phyloP scores from a whole-genome alignment of 331 rosid genomes.

The Quercus phellos region DNA sequence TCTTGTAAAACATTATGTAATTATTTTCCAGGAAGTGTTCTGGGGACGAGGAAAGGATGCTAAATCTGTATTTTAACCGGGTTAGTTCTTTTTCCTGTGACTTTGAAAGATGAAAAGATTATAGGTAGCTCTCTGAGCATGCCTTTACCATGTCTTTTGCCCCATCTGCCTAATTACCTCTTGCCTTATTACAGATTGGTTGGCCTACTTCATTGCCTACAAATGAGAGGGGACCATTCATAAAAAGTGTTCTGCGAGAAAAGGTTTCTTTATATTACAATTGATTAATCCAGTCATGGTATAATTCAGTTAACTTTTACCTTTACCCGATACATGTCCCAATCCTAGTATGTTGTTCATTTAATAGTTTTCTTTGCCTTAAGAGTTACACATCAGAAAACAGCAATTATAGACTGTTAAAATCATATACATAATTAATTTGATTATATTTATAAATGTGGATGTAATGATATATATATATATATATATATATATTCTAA shows the following conservation, averaged over 20 bases:
- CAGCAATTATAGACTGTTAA: background rate
- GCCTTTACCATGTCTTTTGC: conserved; percentile 11
- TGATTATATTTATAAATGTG: background rate
- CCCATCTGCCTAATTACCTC: conserved; percentile 13
- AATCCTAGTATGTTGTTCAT: background rate
- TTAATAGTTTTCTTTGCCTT: background rate
- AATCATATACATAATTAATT: background rate
- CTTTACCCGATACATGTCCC: background rate
- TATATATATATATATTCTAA: too few relatives aligned
- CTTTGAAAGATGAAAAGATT: conserved; percentile 8
- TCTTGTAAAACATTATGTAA: conserved; percentile 14
- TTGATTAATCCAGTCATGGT: background rate
- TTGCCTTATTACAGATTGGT: conserved; percentile 51
- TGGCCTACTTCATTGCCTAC: conserved; percentile 95
- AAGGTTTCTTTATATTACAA: conserved; percentile 48
- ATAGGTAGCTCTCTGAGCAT: conserved; percentile 12
- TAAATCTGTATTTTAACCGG: conserved; percentile 60
- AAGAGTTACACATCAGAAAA: background rate
- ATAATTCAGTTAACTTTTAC: background rate
- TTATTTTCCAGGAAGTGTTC: conserved; percentile 55
- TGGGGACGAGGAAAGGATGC: conserved; percentile 84
- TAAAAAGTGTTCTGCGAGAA: conserved; percentile 61
- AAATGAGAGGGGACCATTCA: conserved; percentile 62
- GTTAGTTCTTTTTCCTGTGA: conserved; percentile 44
- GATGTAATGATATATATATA: background rate